Percentiles rank a stretch among this genome's conserved stretches.
Evolutionary conservation across 805 yeast species (phyloP).

Genomic region (Grigorovia jiainica): DNA sequence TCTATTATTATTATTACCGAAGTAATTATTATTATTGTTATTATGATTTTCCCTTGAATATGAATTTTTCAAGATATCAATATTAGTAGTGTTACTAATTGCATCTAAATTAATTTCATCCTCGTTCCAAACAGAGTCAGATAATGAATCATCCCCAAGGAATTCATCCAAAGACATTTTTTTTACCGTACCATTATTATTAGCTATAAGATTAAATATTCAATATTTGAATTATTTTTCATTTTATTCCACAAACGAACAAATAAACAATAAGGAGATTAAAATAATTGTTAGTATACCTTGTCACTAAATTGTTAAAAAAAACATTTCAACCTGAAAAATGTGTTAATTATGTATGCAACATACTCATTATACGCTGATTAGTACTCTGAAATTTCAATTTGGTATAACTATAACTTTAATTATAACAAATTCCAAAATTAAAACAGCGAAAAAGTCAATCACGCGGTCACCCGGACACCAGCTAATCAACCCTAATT

Average conservation of each 20-base stretch:
- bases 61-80: constrained; percentile 19
- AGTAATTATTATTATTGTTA: not conserved
- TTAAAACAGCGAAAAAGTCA: too few relatives aligned
- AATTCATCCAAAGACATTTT: constrained; percentile 41
- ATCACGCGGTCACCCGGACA: not conserved
- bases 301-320: too few relatives aligned
- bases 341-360: too few relatives aligned
- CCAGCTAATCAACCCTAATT: not conserved
- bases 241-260: too few relatives aligned
- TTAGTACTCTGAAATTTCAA: too few relatives aligned
- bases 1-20: not conserved
- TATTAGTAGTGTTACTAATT: constrained; percentile 24
- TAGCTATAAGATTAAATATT: not conserved
- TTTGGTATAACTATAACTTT: too few relatives aligned
- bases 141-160: constrained; percentile 34
- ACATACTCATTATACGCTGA: too few relatives aligned
- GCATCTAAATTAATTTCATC: constrained; percentile 28
- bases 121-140: constrained; percentile 29
- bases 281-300: not conserved
- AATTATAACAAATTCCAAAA: too few relatives aligned
- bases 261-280: too few relatives aligned
- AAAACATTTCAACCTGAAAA: too few relatives aligned
- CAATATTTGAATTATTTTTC: constrained; percentile 6
- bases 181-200: constrained; percentile 24
- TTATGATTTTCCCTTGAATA: not conserved